Conservation (phyloP, 78 protist genomes). For the Kipferlia bialata region DNA sequence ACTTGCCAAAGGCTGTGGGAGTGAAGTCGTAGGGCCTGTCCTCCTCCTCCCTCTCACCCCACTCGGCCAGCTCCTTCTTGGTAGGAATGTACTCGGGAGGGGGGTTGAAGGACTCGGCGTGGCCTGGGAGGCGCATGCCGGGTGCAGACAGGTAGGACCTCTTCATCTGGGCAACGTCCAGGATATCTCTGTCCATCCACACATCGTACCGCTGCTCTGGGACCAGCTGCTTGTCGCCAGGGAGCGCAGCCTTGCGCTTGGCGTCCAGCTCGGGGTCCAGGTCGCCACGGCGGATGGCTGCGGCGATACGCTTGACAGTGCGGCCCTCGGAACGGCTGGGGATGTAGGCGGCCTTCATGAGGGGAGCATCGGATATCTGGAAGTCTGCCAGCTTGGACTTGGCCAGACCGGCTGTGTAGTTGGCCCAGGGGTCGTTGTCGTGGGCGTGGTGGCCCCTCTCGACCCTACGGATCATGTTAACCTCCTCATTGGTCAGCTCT, state of each 20-base stretch:
- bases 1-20: conserved; percentile 31
- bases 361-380: background rate
- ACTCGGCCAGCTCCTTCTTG: conserved; percentile 9
- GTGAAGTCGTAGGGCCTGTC: conserved; percentile 5
- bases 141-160: conserved; percentile 1
- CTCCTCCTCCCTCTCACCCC: conserved; percentile 20
- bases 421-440: background rate
- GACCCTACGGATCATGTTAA: background rate
- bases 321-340: background rate
- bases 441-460: background rate
- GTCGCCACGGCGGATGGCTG: background rate
- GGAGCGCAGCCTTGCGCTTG: background rate
- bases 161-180: too few relatives aligned
- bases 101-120: conserved; percentile 30
- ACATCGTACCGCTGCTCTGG: too few relatives aligned
- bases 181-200: background rate
- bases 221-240: too few relatives aligned
- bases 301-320: background rate
- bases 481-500: background rate
- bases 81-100: conserved; percentile 22
- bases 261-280: background rate
- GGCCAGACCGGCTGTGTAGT: background rate
- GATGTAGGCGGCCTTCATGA: background rate
- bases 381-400: background rate
- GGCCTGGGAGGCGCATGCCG: background rate